A percentile compares a stretch with the other conserved stretches of the same genome.
Evolutionary conservation across 2,329 filamentous ascomycete species (phyloP).

Genomic region (Elsinoe australis): DNA sequence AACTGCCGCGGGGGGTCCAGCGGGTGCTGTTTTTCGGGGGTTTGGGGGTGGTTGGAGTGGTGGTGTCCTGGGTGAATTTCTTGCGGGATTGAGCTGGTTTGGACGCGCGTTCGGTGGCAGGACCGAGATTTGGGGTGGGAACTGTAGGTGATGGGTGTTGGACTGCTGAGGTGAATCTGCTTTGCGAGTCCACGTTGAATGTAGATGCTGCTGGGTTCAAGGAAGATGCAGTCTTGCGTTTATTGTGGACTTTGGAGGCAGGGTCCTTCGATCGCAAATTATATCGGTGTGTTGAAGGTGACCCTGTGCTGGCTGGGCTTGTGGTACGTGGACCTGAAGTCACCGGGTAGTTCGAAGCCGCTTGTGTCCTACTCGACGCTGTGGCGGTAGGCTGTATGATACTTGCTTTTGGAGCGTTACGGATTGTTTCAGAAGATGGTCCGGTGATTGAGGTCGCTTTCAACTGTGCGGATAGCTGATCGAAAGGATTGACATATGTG

Average conservation of each 20-base stretch:
- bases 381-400: neutral
- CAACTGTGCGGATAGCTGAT: neutral
- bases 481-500: conserved; percentile 13
- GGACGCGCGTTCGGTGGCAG: too few relatives aligned
- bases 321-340: too few relatives aligned
- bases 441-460: neutral
- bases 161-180: too few relatives aligned
- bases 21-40: neutral
- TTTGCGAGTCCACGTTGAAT: neutral
- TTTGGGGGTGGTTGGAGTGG: too few relatives aligned
- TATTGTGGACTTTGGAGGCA: too few relatives aligned
- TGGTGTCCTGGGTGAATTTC: too few relatives aligned
- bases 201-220: neutral
- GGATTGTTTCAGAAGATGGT: too few relatives aligned
- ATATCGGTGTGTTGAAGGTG: neutral
- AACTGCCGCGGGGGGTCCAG: conserved; percentile 1
- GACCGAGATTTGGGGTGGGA: too few relatives aligned
- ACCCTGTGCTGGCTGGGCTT: too few relatives aligned
- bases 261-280: neutral
- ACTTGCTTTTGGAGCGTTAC: neutral
- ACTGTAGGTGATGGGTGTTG: too few relatives aligned
- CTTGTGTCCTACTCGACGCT: neutral
- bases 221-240: too few relatives aligned
- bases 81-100: too few relatives aligned
- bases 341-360: neutral